phyloP scores from a whole-genome alignment of 1,284 basidiomycete genomes.

The Irpex sp. region DNA sequence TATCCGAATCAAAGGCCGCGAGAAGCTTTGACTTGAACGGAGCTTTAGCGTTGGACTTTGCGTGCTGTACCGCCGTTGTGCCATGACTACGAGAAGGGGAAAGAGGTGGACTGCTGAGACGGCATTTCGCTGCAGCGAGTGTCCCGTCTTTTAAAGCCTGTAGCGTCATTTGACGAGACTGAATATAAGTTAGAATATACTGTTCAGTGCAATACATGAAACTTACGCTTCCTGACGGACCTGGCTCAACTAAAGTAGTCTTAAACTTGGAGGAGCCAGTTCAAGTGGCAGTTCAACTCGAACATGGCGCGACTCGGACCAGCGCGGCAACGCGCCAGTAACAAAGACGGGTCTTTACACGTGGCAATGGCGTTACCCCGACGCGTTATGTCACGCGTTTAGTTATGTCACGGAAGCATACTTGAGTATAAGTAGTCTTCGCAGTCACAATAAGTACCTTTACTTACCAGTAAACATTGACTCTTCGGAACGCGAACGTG shows the following conservation, averaged over 20 bases:
- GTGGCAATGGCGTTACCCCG: neutral
- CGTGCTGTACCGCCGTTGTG: slow-evolving; percentile 1
- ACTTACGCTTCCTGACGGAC: too few species aligned
- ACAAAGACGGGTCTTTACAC: neutral
- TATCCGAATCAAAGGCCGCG: slow-evolving; percentile 20
- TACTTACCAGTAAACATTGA: too few species aligned
- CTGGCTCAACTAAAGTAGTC: too few species aligned
- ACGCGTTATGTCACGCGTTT: slow-evolving; percentile 2
- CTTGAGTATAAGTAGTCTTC: too few species aligned
- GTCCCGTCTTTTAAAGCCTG: slow-evolving; percentile 12
- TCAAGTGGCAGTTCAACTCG: too few species aligned
- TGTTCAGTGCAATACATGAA: neutral
- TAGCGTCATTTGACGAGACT: slow-evolving; percentile 8
- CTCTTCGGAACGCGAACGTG: too few species aligned
- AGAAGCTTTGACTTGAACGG: slow-evolving; percentile 19
- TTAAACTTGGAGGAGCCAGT: too few species aligned
- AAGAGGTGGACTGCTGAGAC: neutral
- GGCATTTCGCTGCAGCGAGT: slow-evolving; percentile 1
- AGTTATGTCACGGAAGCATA: too few species aligned
- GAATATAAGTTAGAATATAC: neutral
- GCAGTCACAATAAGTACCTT: too few species aligned
- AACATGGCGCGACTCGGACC: too few species aligned
- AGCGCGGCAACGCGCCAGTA: neutral
- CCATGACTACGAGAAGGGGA: neutral
- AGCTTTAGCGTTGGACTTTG: neutral